Percentiles rank a stretch among this genome's conserved stretches.
phyloP scores from a whole-genome alignment of 352 stramenopile genomes.

The Halophytophthora polymorphica region DNA sequence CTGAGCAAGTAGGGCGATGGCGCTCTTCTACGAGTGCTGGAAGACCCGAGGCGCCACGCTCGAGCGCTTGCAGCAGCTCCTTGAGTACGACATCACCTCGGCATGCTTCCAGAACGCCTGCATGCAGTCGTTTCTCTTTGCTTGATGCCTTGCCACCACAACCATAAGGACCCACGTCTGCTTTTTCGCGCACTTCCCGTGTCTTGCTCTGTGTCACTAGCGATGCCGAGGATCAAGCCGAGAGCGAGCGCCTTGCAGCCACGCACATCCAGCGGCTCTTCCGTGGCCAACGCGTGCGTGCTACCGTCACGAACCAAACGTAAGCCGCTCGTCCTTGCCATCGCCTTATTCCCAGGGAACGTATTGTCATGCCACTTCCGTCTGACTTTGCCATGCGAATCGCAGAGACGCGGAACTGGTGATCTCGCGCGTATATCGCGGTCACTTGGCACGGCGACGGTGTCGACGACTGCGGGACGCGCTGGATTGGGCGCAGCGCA shows the following conservation, averaged over 20 bases:
- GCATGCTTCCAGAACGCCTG: neutral
- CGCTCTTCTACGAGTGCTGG: conserved; percentile 71
- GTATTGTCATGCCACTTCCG: neutral
- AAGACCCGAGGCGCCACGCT: conserved; percentile 39
- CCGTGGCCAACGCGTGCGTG: conserved; percentile 49
- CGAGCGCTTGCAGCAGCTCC: conserved; percentile 42
- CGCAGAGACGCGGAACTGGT: conserved; percentile 47
- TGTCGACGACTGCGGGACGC: conserved; percentile 21
- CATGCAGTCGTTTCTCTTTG: neutral
- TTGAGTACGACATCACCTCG: conserved; percentile 29
- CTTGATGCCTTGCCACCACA: neutral
- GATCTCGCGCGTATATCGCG: conserved; percentile 54
- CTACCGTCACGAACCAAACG: conserved; percentile 32
- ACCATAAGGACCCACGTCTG: too few species aligned
- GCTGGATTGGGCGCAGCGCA: conserved; percentile 16
- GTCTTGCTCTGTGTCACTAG: conserved; percentile 13
- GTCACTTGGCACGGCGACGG: conserved; percentile 41
- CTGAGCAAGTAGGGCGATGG: conserved; percentile 27
- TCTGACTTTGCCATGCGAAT: conserved; percentile 3
- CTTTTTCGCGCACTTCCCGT: neutral
- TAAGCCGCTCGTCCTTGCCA: conserved; percentile 8
- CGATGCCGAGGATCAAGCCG: conserved; percentile 44
- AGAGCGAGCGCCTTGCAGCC: conserved; percentile 33
- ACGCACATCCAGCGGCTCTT: conserved; percentile 66
- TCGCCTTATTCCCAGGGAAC: neutral